These are phyloP conservation scores for Coccomyxa sp. DNA, from an alignment of 139 green algal genomes.

Conservation along the genomic window DNA sequence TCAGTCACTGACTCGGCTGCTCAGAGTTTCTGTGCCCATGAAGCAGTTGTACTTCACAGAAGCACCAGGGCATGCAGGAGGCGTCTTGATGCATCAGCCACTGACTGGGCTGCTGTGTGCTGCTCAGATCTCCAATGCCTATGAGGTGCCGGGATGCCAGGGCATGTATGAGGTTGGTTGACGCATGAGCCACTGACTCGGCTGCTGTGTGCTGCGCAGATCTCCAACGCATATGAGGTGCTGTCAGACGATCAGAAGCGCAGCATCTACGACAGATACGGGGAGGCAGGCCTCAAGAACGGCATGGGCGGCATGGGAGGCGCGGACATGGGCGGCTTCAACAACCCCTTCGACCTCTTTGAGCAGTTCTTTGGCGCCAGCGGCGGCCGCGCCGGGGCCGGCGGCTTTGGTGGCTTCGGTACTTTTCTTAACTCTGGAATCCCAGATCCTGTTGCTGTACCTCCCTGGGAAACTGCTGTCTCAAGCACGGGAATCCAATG, in stretches of 20 bases:
- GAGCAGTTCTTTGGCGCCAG: constrained; percentile 93
- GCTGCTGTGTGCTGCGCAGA: background rate
- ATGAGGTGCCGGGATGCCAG: constrained; percentile 84
- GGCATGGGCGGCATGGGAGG: constrained; percentile 62
- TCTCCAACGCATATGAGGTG: constrained; percentile 63
- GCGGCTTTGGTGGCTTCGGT: constrained; percentile 34
- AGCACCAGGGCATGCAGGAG: too few relatives aligned
- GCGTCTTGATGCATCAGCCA: too few relatives aligned
- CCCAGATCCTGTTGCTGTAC: background rate
- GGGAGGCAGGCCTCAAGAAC: constrained; percentile 92
- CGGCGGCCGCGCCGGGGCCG: constrained; percentile 35
- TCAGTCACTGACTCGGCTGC: too few relatives aligned
- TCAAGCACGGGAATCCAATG: too few relatives aligned
- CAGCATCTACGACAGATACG: constrained; percentile 93
- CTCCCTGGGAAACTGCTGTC: too few relatives aligned
- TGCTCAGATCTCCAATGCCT: constrained; percentile 21
- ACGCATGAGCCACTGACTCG: too few relatives aligned
- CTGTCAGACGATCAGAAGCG: constrained; percentile 96
- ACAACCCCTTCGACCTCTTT: constrained; percentile 98
- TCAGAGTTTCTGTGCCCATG: too few relatives aligned
- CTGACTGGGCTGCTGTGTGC: background rate
- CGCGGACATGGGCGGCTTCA: constrained; percentile 61
- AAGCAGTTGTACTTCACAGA: too few relatives aligned
- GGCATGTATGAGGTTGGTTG: too few relatives aligned
- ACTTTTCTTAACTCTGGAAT: background rate